These are phyloP conservation scores for Apiospora kogelbergensis DNA, from an alignment of 2,329 filamentous ascomycete species.

Conservation along the genomic window DNA sequence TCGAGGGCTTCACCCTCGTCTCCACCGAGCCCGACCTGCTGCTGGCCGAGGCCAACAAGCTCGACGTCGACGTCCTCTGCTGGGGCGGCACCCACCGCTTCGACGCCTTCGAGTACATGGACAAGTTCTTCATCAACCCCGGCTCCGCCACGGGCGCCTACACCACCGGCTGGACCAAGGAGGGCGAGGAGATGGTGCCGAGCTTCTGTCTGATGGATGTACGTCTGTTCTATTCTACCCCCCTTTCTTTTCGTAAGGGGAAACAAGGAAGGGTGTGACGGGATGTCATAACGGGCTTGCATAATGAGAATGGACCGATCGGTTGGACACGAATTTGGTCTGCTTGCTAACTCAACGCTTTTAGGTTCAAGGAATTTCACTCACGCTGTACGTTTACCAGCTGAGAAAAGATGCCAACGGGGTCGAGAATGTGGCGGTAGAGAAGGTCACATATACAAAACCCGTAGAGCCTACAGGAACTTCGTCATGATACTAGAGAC, in stretches of 20 bases:
- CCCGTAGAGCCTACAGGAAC: constrained; percentile 59
- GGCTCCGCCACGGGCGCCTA: constrained; percentile 67
- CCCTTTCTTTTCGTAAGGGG: neutral
- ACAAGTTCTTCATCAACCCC: constrained; percentile 72
- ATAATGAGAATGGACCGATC: neutral
- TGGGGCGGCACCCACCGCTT: constrained; percentile 69
- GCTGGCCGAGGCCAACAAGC: constrained; percentile 65
- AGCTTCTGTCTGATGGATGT: constrained; percentile 99
- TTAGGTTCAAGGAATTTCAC: constrained; percentile 91
- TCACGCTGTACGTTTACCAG: constrained; percentile 94
- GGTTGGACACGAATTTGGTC: neutral
- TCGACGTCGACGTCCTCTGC: constrained; percentile 69
- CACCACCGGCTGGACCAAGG: constrained; percentile 55
- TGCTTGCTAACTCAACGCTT: constrained; percentile 9
- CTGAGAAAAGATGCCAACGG: constrained; percentile 75
- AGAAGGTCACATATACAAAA: constrained; percentile 86
- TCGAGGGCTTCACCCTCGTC: constrained; percentile 68
- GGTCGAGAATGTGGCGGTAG: constrained; percentile 76
- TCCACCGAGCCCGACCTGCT: constrained; percentile 66
- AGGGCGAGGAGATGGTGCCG: constrained; percentile 73
- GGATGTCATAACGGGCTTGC: neutral
- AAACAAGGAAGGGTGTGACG: neutral
- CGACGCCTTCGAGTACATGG: constrained; percentile 72
- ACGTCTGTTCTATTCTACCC: constrained; percentile 41
- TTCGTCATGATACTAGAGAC: constrained; percentile 39